phyloP scores from a whole-genome alignment of 495 filamentous ascomycete genomes.

The Penicillium paradoxum region DNA sequence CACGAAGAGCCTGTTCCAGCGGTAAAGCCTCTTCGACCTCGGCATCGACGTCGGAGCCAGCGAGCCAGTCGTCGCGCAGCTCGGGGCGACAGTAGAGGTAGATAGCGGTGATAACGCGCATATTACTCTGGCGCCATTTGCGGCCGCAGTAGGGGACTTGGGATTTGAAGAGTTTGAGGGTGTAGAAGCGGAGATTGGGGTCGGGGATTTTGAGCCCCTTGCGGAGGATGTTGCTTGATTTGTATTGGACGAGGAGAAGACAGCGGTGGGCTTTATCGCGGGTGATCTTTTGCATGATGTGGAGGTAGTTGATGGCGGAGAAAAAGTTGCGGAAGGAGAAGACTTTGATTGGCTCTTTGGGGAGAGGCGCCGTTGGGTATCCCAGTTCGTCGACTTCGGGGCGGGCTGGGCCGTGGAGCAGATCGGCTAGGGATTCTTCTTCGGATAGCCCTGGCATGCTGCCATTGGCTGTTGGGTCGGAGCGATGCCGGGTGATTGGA shows the following conservation, averaged over 20 bases:
- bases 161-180: constrained; percentile 95
- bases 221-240: constrained; percentile 80
- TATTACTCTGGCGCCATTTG: constrained; percentile 97
- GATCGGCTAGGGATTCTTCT: constrained; percentile 33
- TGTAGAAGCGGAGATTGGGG: constrained; percentile 80
- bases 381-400: constrained; percentile 89
- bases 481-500: constrained; percentile 61
- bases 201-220: constrained; percentile 89
- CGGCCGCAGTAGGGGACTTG: constrained; percentile 97
- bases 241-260: constrained; percentile 89
- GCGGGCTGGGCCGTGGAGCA: constrained; percentile 39
- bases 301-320: constrained; percentile 85
- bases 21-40: constrained; percentile 91
- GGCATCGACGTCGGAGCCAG: constrained; percentile 82
- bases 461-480: constrained; percentile 24
- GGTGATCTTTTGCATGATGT: constrained; percentile 94
- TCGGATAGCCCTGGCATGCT: constrained; percentile 24
- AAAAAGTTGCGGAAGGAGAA: constrained; percentile 95
- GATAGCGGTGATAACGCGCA: constrained; percentile 96
- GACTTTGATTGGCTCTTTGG: constrained; percentile 76
- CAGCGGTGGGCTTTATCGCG: constrained; percentile 92
- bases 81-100: constrained; percentile 91
- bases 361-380: constrained; percentile 57
- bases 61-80: constrained; percentile 91
- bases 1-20: constrained; percentile 80